These are phyloP conservation scores for Bauhinia variegata DNA, from an alignment of 306 rosid genomes.

Conservation along the genomic window DNA sequence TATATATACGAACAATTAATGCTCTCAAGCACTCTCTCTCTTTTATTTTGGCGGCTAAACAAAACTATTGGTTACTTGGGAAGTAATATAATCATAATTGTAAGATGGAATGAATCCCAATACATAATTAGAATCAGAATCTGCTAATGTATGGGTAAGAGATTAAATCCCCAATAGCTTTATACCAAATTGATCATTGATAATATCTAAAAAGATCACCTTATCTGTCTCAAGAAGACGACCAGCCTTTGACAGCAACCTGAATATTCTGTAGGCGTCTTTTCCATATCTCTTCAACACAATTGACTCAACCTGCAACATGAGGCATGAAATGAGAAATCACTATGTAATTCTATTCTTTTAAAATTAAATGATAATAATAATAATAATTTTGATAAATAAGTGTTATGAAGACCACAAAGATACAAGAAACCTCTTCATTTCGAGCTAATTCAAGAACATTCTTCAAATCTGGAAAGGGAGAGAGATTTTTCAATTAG, in stretches of 20 bases:
- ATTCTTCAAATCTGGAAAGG: slow-evolving; percentile 69
- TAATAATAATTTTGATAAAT: neutral
- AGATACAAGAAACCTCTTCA: slow-evolving; percentile 67
- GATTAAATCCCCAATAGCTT: no score
- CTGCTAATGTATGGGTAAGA: neutral
- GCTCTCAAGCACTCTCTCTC: neutral
- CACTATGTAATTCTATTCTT: no score
- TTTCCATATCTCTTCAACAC: slow-evolving; percentile 77
- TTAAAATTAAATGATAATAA: no score
- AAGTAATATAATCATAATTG: no score
- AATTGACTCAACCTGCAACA: slow-evolving; percentile 77
- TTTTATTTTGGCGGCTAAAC: no score
- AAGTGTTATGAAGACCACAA: neutral
- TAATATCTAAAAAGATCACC: slow-evolving; percentile 45
- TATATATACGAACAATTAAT: slow-evolving; percentile 9
- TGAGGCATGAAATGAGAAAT: slow-evolving; percentile 34
- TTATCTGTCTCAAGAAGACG: slow-evolving; percentile 68
- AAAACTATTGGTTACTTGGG: neutral
- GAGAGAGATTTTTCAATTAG: slow-evolving; percentile 28
- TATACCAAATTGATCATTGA: no score
- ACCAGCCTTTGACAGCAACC: slow-evolving; percentile 64
- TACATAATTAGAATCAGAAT: slow-evolving; percentile 17
- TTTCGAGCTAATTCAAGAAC: slow-evolving; percentile 67
- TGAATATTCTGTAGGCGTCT: slow-evolving; percentile 84
- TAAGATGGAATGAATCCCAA: no score